phyloP scores from a whole-genome alignment of 1,139 yeast genomes.

The Pichia sp. region DNA sequence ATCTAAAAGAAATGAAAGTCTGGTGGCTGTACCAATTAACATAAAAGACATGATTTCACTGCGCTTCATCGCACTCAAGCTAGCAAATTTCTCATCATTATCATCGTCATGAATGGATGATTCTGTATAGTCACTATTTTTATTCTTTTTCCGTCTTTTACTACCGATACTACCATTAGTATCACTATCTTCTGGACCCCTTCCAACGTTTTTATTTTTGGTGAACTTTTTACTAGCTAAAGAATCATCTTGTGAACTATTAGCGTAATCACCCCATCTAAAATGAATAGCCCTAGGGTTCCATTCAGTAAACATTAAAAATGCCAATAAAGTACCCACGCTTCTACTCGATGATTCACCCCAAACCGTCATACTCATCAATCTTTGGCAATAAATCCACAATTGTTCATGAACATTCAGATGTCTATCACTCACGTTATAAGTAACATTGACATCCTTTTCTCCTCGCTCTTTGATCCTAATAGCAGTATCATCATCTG shows the following conservation, averaged over 20 bases:
- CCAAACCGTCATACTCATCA: conserved; percentile 87
- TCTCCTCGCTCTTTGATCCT: conserved; percentile 2
- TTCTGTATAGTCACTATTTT: not conserved
- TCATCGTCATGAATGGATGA: not conserved
- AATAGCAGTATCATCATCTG: conserved; percentile 21
- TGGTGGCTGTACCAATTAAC: conserved; percentile 79
- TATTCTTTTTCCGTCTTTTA: not conserved
- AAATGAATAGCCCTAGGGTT: conserved; percentile 91
- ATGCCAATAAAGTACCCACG: conserved; percentile 79
- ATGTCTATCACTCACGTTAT: conserved; percentile 23
- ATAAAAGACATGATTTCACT: conserved; percentile 92
- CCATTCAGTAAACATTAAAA: conserved; percentile 88
- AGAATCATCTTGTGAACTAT: conserved; percentile 31
- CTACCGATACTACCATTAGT: not conserved
- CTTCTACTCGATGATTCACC: conserved; percentile 88
- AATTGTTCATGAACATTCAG: conserved; percentile 66
- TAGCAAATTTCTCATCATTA: conserved; percentile 41
- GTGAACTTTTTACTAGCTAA: conserved; percentile 7
- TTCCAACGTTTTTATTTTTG: conserved; percentile 9
- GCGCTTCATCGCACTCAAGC: conserved; percentile 78
- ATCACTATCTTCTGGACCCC: not conserved
- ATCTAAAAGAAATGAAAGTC: conserved; percentile 83
- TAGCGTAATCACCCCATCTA: conserved; percentile 84
- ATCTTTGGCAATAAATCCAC: conserved; percentile 77
- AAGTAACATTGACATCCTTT: conserved; percentile 3